phyloP scores from a whole-genome alignment of 371 early-diverging fungal genomes.

The Mucor piriformis region DNA sequence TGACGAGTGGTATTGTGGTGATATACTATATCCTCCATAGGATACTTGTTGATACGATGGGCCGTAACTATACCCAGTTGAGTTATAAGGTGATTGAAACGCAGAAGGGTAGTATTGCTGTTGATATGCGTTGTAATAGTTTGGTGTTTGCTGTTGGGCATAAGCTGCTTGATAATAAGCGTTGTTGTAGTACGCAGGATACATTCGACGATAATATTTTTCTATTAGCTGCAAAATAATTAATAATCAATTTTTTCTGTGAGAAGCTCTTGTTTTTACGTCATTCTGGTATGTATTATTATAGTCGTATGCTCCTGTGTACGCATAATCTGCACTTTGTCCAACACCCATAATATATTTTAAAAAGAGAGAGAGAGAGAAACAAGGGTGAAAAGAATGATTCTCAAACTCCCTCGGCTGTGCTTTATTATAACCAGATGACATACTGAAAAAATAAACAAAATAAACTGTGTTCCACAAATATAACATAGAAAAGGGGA shows the following conservation, averaged over 20 bases:
- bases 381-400: background rate
- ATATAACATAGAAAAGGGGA: too few species aligned
- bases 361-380: background rate
- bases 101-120: constrained; percentile 5
- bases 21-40: background rate
- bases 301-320: background rate
- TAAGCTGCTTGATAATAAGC: background rate
- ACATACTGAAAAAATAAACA: constrained; percentile 9
- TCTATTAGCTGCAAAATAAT: constrained; percentile 5
- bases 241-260: background rate
- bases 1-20: background rate
- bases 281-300: constrained; percentile 2
- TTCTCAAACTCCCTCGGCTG: constrained; percentile 2
- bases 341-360: constrained; percentile 1
- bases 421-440: constrained; percentile 5
- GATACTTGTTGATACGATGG: background rate
- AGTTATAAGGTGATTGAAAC: background rate
- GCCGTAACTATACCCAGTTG: background rate
- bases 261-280: background rate
- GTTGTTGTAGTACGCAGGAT: background rate
- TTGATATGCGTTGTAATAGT: background rate
- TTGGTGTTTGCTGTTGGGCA: background rate
- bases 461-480: background rate
- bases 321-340: background rate
- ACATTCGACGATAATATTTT: constrained; percentile 7